A percentile compares a stretch with the other conserved stretches of the same genome.
phyloP scores from a whole-genome alignment of 148 eudicot genomes.

The Cornus kousa region DNA sequence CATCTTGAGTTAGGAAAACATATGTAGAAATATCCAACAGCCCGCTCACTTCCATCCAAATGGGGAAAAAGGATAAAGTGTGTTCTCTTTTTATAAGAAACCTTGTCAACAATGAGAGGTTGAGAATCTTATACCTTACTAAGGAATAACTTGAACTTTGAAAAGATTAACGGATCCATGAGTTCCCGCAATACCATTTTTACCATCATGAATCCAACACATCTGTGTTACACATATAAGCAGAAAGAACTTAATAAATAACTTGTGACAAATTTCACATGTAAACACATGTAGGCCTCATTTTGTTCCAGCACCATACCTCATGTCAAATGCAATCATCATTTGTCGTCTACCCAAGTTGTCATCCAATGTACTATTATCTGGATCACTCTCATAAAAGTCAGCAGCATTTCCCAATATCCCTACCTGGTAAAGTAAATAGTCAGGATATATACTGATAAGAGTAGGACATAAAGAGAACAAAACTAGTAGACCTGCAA shows the following conservation, averaged over 20 bases:
- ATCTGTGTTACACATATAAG: constrained; percentile 38
- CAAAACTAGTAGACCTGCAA: neutral
- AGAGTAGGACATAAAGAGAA: constrained; percentile 2
- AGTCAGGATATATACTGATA: constrained; percentile 14
- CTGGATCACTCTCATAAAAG: constrained; percentile 52
- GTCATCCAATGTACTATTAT: constrained; percentile 34
- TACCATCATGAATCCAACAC: constrained; percentile 97
- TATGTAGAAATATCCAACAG: neutral
- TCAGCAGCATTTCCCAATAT: constrained; percentile 95
- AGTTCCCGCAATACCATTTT: constrained; percentile 95
- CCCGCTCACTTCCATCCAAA: neutral
- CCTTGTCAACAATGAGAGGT: neutral
- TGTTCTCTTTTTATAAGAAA: neutral
- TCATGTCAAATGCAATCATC: constrained; percentile 99
- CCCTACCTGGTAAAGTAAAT: constrained; percentile 62
- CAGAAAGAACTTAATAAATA: constrained; percentile 1
- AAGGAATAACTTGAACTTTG: constrained; percentile 85
- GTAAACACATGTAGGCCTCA: neutral
- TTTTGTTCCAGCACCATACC: constrained; percentile 40
- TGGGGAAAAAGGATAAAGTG: neutral
- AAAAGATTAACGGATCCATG: constrained; percentile 73
- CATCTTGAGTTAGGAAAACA: neutral
- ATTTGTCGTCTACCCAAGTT: constrained; percentile 63
- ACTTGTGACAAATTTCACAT: neutral
- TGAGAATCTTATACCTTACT: constrained; percentile 46